Conservation (phyloP, 352 stramenopile genomes). For the Globisporangium echinulatum region DNA sequence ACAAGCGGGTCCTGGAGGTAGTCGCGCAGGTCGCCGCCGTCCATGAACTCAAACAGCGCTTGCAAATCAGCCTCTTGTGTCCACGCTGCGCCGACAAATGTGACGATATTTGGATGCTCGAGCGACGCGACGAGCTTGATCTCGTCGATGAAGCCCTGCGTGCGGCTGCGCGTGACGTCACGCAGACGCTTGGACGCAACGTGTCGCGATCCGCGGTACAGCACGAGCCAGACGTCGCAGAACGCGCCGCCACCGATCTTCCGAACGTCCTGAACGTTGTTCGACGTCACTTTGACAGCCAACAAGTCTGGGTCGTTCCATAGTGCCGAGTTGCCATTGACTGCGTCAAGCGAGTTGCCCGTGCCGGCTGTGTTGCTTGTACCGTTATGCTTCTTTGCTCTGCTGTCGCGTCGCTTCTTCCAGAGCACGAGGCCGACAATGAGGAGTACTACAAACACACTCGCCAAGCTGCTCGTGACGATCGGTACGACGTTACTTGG, state of each 20-base stretch:
- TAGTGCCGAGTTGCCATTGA: too few species aligned
- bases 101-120: constrained; percentile 36
- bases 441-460: too few species aligned
- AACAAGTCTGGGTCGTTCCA: constrained; percentile 10
- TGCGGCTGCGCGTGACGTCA: constrained; percentile 16
- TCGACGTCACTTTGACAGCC: too few species aligned
- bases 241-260: constrained; percentile 21
- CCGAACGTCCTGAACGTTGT: too few species aligned
- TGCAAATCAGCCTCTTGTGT: constrained; percentile 37
- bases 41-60: constrained; percentile 6
- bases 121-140: constrained; percentile 40
- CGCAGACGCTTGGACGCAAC: constrained; percentile 19
- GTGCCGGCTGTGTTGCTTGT: too few species aligned
- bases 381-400: too few species aligned
- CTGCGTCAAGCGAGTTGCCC: too few species aligned
- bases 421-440: constrained; percentile 13
- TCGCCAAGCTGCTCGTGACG: too few species aligned
- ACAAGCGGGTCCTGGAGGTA: constrained; percentile 20
- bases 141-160: constrained; percentile 38
- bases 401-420: neutral
- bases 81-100: constrained; percentile 41
- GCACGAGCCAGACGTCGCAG: neutral
- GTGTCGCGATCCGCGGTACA: constrained; percentile 21
- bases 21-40: constrained; percentile 36
- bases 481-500: too few species aligned